Conservation (phyloP, 192 early-diverging fungal species). For the Coemansia sp. region DNA sequence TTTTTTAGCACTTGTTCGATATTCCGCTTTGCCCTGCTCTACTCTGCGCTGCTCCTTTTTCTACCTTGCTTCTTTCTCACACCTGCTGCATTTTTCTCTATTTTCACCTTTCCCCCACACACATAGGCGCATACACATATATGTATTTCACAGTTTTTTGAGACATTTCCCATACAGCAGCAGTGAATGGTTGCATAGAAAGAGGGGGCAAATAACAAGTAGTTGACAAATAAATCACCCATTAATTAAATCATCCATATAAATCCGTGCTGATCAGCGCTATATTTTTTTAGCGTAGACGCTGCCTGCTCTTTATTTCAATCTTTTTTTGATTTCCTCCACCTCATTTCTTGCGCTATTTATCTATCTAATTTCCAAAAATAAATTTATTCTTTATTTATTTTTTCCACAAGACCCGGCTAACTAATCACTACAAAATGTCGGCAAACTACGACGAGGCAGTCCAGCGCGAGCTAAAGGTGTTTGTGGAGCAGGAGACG, state of each 20-base stretch:
- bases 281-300: too few species aligned
- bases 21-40: too few species aligned
- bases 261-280: not conserved
- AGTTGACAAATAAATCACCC: not conserved
- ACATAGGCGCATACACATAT: not conserved
- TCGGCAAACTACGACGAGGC: constrained; percentile 52
- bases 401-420: not conserved
- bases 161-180: not conserved
- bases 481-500: constrained; percentile 60
- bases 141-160: not conserved
- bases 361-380: too few species aligned
- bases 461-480: constrained; percentile 56
- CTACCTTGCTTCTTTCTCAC: not conserved
- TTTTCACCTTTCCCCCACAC: not conserved
- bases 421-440: not conserved
- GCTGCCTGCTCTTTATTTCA: constrained; percentile 2
- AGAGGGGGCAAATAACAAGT: too few species aligned
- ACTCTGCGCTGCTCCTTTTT: too few species aligned
- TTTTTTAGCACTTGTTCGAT: too few species aligned
- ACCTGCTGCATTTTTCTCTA: not conserved
- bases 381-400: too few species aligned
- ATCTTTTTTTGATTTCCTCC: not conserved
- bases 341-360: not conserved
- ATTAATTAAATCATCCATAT: not conserved
- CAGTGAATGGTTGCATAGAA: not conserved